Conservation (phyloP, 345 rosid genomes). For the Lepidium africanum region DNA sequence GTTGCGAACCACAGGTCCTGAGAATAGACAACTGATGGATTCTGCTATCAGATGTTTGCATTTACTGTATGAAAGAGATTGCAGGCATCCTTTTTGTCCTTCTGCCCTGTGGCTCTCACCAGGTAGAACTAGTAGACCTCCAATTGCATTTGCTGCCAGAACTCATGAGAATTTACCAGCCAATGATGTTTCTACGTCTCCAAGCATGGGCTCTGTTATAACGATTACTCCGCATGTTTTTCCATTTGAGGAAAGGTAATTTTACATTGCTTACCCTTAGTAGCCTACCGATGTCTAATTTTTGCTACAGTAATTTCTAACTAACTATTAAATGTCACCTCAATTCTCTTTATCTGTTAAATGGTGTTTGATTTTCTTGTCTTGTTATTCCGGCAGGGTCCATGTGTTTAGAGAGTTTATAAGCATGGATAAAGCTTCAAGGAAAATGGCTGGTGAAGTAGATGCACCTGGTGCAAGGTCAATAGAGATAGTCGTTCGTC, state of each 20-base stretch:
- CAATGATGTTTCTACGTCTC: constrained; percentile 41
- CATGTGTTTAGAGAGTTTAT: constrained; percentile 91
- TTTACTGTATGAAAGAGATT: constrained; percentile 89
- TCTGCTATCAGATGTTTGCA: constrained; percentile 88
- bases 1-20: constrained; percentile 38
- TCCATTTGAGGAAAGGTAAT: constrained; percentile 96
- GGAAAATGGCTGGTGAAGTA: constrained; percentile 88
- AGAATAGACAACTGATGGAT: constrained; percentile 64
- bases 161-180: constrained; percentile 61
- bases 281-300: neutral
- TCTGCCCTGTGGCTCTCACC: constrained; percentile 92
- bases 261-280: neutral
- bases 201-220: constrained; percentile 61
- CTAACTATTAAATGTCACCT: neutral
- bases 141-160: constrained; percentile 84
- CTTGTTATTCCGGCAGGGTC: constrained; percentile 53
- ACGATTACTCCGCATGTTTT: constrained; percentile 77
- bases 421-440: constrained; percentile 81
- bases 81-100: constrained; percentile 86
- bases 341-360: neutral
- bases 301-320: neutral
- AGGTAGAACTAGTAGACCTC: constrained; percentile 68
- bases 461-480: constrained; percentile 74
- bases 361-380: constrained; percentile 23
- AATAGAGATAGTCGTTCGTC: constrained; percentile 82